Evolutionary conservation across 345 rosid genomes (phyloP), one percentile per base, ranked within the genome.

Genomic region (Salix koriyanagi): DNA sequence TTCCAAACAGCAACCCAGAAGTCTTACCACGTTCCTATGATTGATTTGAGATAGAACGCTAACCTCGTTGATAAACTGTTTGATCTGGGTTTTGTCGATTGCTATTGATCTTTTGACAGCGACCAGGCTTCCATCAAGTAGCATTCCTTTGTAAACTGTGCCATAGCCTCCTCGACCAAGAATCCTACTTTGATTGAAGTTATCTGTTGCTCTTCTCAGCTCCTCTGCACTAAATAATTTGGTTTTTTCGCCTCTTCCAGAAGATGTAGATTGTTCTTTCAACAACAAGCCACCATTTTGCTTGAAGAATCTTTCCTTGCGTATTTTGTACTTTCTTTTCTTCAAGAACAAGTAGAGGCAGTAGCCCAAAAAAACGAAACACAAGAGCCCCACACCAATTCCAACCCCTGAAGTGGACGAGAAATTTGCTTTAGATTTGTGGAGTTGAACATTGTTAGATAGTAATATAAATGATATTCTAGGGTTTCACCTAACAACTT

Each of bases 121-220:
- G 25, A 77, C 71, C 10, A 52, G 52, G 15, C 5, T 65, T 2
- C 76, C 76, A 50, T 64, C 72, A 0, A 65, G 39, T 34, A 75
- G 11, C 78, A 75, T 75, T n/a, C 78, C 78, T 48, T 75, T 75
- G 2, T 67, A 75, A 7, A 75, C 72, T 3, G 78, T 75, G 4
- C 72, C 78, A 10, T 75, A 64, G 13, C 76, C 80, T 2, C 81
- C 76, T 30, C 18, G 73, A n/a, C 77, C 77, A n/a, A 79, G 58
- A 16, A 74, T 46, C 74, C 75, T 44, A 25, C 67, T 69, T n/a
- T 34, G 42, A 30, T 67, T 79, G 18, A 28, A 74, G 23, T 25
- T 62, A 46, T 68, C 46, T 4, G 73, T 76, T 0, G 73, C 79
- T 23, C 42, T 37, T 41, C 34, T 23, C 67, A 76, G 23, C 73